These are phyloP conservation scores for Sequoiadendron giganteum DNA, from an alignment of 75 land plant species.

Conservation along the genomic window DNA sequence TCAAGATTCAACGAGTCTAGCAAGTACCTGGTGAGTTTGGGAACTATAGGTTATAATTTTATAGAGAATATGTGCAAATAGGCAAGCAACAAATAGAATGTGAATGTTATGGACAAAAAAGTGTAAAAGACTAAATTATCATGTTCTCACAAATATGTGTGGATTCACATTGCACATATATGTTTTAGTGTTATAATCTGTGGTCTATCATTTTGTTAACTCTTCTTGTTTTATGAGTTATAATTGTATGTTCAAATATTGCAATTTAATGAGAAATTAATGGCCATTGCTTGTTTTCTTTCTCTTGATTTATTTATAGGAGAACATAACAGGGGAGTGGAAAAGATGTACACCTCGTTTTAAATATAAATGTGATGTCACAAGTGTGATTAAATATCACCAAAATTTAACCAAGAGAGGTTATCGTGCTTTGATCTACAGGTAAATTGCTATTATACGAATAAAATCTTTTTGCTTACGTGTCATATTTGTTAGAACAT, in stretches of 20 bases:
- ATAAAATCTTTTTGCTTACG: not conserved
- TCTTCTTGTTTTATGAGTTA: not conserved
- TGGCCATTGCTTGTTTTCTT: not conserved
- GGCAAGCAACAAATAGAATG: not conserved
- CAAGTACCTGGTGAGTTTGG: no score
- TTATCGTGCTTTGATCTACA: slow-evolving; percentile 69
- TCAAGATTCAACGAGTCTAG: no score
- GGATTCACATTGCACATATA: not conserved
- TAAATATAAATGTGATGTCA: slow-evolving; percentile 36
- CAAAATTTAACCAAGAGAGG: slow-evolving; percentile 37
- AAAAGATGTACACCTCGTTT: slow-evolving; percentile 42
- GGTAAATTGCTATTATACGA: slow-evolving; percentile 23
- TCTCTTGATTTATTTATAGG: slow-evolving; percentile 10
- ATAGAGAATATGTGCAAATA: not conserved
- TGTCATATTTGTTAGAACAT: not conserved
- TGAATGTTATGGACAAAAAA: not conserved
- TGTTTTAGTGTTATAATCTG: not conserved
- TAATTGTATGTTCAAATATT: not conserved
- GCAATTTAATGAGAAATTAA: not conserved
- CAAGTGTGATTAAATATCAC: slow-evolving; percentile 52
- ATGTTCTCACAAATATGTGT: not conserved
- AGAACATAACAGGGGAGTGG: slow-evolving; percentile 43
- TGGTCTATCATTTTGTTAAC: not conserved
- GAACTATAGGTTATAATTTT: not conserved
- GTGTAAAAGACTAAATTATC: not conserved